These are phyloP conservation scores for Rhodofomes roseus DNA, from an alignment of 1,284 basidiomycete genomes.

Conservation along the genomic window DNA sequence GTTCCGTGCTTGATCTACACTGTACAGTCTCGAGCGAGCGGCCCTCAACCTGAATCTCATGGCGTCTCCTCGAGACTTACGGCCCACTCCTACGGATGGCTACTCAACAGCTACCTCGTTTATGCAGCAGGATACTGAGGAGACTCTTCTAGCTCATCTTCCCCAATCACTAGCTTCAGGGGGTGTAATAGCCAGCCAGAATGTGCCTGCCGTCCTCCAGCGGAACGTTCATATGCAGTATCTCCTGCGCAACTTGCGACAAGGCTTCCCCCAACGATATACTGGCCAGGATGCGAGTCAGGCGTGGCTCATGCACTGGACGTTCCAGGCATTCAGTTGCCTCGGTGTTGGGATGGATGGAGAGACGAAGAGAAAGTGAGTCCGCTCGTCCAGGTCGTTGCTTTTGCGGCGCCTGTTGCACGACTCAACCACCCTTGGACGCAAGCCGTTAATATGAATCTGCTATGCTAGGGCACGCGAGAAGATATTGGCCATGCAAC, in stretches of 20 bases:
- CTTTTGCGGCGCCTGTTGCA: background rate
- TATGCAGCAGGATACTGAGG: constrained; percentile 68
- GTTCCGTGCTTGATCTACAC: background rate
- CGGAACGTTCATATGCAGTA: constrained; percentile 65
- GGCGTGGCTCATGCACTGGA: constrained; percentile 93
- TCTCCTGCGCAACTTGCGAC: constrained; percentile 62
- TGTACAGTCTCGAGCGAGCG: background rate
- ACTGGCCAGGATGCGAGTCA: constrained; percentile 87
- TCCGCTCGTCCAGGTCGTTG: background rate
- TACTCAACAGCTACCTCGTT: constrained; percentile 62
- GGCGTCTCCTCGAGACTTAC: constrained; percentile 5
- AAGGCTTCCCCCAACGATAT: constrained; percentile 77
- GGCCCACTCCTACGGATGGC: constrained; percentile 47
- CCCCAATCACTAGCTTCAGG: constrained; percentile 22
- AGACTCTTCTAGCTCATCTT: constrained; percentile 47
- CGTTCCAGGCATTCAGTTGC: constrained; percentile 74
- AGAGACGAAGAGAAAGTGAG: constrained; percentile 67
- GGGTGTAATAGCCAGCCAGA: constrained; percentile 17
- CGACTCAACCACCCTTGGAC: too few relatives aligned
- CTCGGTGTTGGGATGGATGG: constrained; percentile 79
- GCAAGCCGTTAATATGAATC: background rate
- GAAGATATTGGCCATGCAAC: constrained; percentile 76
- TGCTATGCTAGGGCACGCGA: constrained; percentile 66
- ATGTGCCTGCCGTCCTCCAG: constrained; percentile 34
- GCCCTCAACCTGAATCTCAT: background rate